Evolutionary conservation across 2,329 filamentous ascomycete genomes (phyloP), one percentile per base, ranked within the genome.

Genomic region (Talaromyces sp.): DNA sequence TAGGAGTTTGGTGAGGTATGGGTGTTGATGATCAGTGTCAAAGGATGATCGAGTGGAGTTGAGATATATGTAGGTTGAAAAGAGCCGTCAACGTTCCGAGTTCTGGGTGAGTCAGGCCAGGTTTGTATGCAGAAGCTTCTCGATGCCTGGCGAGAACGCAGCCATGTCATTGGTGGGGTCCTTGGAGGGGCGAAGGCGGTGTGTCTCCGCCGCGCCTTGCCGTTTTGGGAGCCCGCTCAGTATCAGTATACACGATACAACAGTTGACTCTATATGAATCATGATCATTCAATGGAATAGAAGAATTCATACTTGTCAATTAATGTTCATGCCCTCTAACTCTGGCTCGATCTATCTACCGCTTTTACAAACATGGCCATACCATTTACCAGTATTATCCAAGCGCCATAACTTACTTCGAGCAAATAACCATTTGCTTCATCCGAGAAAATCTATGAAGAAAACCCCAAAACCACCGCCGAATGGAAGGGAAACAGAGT

Each of bases 91-190:
- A 29, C 26, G 41, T 29, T 48, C 55, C 29, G 14, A 55, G 35
- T 32, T 7, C 32, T 35, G 32, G 12, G 19, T 52, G 24, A 52
- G 48, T 52, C 48, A 52, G 26, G 48, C 10, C 26, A 29, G 27
- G 27, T 60, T 57, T 57, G 56, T 60, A 57, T 54, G 56, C 46
- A 57, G 59, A 61, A 61, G 56, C 59, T 61, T 61, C 59, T 53
- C 51, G 59, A 61, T 46, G 29, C 14, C 38, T 12, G 21, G 21
- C 54, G 21, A n/a, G n/a, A n/a, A 35, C 24, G 41, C 38, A 17
- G 50, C 27, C 19, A 17, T 48, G 46, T 57, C 54, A 60, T 60
- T 60, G 58, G 54, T 19, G 54, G 58, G 58, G 32, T 46, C 59
- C 46, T 48, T 38, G 58, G 48, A 54, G 52, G 55, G 55, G 56